A percentile compares a stretch with the other conserved stretches of the same genome.
phyloP scores from a whole-genome alignment of 2,329 filamentous ascomycete genomes.

The Macrophomina tecta region DNA sequence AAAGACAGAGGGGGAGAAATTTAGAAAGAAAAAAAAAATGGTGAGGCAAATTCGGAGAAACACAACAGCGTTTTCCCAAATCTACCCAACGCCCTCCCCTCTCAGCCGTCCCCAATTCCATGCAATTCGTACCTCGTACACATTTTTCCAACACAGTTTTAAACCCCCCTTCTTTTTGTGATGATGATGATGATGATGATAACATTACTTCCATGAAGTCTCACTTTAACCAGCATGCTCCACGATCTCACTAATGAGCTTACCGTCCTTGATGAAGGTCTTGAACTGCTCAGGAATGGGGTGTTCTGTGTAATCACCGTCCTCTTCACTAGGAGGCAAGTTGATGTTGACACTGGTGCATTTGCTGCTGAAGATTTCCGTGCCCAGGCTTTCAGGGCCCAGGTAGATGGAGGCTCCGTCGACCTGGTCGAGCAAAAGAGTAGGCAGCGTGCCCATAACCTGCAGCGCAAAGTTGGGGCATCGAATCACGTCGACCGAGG shows the following conservation, averaged over 20 bases:
- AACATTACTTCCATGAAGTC: neutral
- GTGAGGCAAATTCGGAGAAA: neutral
- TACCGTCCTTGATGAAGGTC: conserved; percentile 76
- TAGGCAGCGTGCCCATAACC: conserved; percentile 83
- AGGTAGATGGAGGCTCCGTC: conserved; percentile 90
- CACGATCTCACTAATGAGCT: conserved; percentile 90
- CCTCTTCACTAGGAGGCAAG: conserved; percentile 69
- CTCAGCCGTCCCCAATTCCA: neutral
- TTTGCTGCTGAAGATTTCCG: conserved; percentile 90
- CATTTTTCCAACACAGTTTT: neutral
- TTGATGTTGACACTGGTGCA: conserved; percentile 87
- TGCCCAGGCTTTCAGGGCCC: conserved; percentile 75
- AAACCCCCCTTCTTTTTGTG: neutral
- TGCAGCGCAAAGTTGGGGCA: conserved; percentile 93
- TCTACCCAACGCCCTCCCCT: conserved; percentile 14
- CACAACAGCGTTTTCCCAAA: neutral
- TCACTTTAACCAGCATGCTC: conserved; percentile 76
- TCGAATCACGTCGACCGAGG: conserved; percentile 93
- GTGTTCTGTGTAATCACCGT: conserved; percentile 80
- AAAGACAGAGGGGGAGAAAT: neutral
- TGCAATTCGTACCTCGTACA: conserved; percentile 19
- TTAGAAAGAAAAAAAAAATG: neutral
- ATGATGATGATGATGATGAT: neutral
- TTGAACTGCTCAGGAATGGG: conserved; percentile 90
- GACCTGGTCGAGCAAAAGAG: conserved; percentile 89